These are phyloP conservation scores for Pistacia atlantica DNA, from an alignment of 345 rosid genomes.

Conservation along the genomic window DNA sequence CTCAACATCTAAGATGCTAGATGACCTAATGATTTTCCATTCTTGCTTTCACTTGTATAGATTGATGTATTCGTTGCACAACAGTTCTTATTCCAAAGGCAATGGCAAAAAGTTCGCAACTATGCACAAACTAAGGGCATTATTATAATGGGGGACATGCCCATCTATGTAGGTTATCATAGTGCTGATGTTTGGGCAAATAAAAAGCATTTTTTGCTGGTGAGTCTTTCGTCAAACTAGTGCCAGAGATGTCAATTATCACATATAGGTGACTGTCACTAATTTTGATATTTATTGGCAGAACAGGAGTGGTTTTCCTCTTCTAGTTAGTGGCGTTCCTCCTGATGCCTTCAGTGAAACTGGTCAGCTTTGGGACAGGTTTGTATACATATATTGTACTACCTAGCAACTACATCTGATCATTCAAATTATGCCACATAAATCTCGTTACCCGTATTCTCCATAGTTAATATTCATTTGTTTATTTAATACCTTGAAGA, in stretches of 20 bases:
- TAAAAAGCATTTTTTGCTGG: conserved; percentile 84
- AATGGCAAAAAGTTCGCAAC: conserved; percentile 82
- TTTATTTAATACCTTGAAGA: not conserved
- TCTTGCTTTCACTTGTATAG: conserved; percentile 44
- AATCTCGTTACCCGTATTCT: conserved; percentile 3
- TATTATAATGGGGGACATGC: conserved; percentile 98
- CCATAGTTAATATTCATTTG: not conserved
- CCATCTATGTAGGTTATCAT: conserved; percentile 92
- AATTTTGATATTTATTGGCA: conserved; percentile 36
- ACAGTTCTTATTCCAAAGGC: conserved; percentile 93
- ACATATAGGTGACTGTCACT: conserved; percentile 13
- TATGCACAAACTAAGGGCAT: conserved; percentile 74
- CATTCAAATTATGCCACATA: conserved; percentile 14
- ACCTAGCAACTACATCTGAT: not conserved
- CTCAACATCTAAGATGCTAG: conserved; percentile 1
- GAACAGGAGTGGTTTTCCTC: conserved; percentile 82
- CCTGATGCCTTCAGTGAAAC: conserved; percentile 97
- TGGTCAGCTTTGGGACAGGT: conserved; percentile 98
- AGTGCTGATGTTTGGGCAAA: conserved; percentile 99
- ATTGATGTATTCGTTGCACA: conserved; percentile 83
- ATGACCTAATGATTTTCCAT: conserved; percentile 16
- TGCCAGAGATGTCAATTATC: conserved; percentile 9
- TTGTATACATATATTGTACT: conserved; percentile 12
- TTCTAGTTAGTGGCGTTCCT: conserved; percentile 89
- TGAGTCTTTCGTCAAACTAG: conserved; percentile 29